Evolutionary conservation across 108 stramenopile species (phyloP), one percentile per base, ranked within the genome.

Genomic region (Cyclotella distinguenda): DNA sequence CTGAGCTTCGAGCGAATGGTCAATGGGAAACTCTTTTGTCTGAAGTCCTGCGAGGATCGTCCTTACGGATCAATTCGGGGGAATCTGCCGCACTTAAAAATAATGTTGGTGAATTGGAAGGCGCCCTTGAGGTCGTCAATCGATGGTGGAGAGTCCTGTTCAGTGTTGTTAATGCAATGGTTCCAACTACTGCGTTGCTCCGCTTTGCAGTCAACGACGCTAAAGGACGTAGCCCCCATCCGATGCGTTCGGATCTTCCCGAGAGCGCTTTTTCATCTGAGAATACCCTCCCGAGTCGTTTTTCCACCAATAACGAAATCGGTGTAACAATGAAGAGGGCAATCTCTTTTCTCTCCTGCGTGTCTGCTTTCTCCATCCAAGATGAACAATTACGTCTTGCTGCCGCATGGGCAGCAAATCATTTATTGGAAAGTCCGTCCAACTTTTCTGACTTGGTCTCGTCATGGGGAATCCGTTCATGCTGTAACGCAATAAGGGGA

Each of bases 11-110:
- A 63, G 91, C 86, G 18, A 77, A 73, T 59, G 83, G 75, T 8
- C 86, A 92, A 64, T 92, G 91, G 91, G 91, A 89, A 57, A 56
- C 86, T 16, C 69, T 87, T 15, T 53, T 89, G 13, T 52, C 78
- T 4, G 70, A 84, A 61, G 61, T 80, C 12, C 45, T 92, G 48
- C 46, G 72, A 46, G 58, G 63, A 15, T 66, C 84, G 25, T 80
- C 83, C 30, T 47, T 66, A 44, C 34, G 46, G 66, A 42, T 77
- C 22, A 2, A 16, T 70, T 22, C 48, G 38, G 10, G 21, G n/a
- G 27, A 42, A 49, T 19, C 35, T 5, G 13, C 61, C 10, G 6
- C 49, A 8, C 9, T 48, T 34, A 21, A 30, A 34, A 21, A 27
- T 21, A 47, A 59, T 19, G 15, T 46, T 22, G 34, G 53, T 11